These are phyloP conservation scores for Ochromonas danica DNA, from an alignment of 108 stramenopile species.

Conservation along the genomic window DNA sequence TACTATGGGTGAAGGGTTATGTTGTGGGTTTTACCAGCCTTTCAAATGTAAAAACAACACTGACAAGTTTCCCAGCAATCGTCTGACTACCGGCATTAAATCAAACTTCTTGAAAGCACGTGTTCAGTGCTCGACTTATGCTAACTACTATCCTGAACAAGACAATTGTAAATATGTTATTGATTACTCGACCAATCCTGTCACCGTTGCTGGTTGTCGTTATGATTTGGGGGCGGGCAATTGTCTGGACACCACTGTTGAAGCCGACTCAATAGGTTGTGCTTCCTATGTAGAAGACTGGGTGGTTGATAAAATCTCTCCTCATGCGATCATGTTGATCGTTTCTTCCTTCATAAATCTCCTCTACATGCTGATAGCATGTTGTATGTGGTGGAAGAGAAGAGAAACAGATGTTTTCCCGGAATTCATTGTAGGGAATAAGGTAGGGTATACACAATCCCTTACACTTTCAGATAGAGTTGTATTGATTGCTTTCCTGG, in stretches of 20 bases:
- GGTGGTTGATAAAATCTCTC: not conserved
- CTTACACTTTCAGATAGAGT: too few species aligned
- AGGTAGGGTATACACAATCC: too few species aligned
- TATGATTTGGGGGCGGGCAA: conserved; percentile 14
- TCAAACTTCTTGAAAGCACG: not conserved
- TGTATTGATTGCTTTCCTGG: too few species aligned
- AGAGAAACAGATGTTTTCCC: conserved; percentile 35
- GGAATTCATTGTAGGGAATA: conserved; percentile 3
- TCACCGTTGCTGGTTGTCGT: conserved; percentile 3
- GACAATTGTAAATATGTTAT: not conserved
- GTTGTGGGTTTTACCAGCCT: conserved; percentile 32
- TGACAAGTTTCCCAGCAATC: not conserved
- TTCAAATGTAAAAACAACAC: not conserved
- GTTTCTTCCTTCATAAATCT: not conserved
- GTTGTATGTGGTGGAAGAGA: conserved; percentile 37
- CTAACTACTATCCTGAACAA: conserved; percentile 11
- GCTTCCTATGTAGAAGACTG: conserved; percentile 5
- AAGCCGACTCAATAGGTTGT: not conserved
- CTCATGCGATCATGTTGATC: not conserved
- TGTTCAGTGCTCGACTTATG: not conserved
- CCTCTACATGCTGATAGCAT: conserved; percentile 4
- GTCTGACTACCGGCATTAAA: not conserved
- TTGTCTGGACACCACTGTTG: not conserved
- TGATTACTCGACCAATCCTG: conserved; percentile 4
- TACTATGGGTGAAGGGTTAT: not conserved